Percentiles rank a stretch among this genome's conserved stretches.
Evolutionary conservation across 306 rosid genomes (phyloP).

Genomic region (Cicer cuneatum): DNA sequence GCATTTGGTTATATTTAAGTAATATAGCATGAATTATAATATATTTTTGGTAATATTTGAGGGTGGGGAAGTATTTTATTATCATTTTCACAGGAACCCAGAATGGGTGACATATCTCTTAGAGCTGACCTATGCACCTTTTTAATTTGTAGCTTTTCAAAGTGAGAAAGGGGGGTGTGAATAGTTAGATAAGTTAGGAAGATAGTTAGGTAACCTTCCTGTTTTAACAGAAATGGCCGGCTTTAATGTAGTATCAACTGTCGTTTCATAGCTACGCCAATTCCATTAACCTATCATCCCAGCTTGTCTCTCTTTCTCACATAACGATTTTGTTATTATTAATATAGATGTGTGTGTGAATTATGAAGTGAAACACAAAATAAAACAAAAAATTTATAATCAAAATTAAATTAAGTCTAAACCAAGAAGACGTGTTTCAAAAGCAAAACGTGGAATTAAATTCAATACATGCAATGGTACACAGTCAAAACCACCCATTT

Average conservation of each 20-base stretch:
- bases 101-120: slow-evolving; percentile 25
- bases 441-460: slow-evolving; percentile 43
- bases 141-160: slow-evolving; percentile 1
- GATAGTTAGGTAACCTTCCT: slow-evolving; percentile 35
- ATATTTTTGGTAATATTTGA: too few species aligned
- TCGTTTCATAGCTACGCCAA: slow-evolving; percentile 42
- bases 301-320: slow-evolving; percentile 40
- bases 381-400: too few species aligned
- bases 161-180: neutral
- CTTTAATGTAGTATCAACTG: slow-evolving; percentile 47
- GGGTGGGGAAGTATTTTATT: neutral
- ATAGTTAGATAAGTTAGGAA: slow-evolving; percentile 3
- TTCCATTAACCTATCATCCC: slow-evolving; percentile 37
- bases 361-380: neutral
- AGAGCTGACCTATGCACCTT: slow-evolving; percentile 11
- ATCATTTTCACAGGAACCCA: neutral
- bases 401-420: neutral
- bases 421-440: slow-evolving; percentile 45
- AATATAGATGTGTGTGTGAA: neutral
- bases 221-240: slow-evolving; percentile 51
- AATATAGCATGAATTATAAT: too few species aligned
- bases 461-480: slow-evolving; percentile 38
- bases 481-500: slow-evolving; percentile 51
- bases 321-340: neutral
- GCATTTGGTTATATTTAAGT: too few species aligned